A percentile compares a stretch with the other conserved stretches of the same genome.
Conservation (phyloP, 129 eudicot genomes). For the Calendula officinalis region DNA sequence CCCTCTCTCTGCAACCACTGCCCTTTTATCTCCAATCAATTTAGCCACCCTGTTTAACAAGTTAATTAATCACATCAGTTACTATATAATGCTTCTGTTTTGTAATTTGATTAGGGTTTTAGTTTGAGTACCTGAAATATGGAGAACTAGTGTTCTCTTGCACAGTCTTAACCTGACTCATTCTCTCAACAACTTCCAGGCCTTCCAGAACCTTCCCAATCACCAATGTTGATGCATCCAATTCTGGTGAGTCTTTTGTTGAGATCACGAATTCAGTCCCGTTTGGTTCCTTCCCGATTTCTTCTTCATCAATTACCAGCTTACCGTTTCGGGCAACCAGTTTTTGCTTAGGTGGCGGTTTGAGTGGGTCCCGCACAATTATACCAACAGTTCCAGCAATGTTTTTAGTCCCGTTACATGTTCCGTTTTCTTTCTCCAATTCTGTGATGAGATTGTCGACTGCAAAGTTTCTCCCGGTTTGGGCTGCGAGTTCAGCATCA, state of each 20-base stretch:
- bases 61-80: slow-evolving; percentile 1
- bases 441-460: slow-evolving; percentile 53
- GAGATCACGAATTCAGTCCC: slow-evolving; percentile 87
- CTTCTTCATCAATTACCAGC: slow-evolving; percentile 81
- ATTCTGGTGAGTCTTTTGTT: slow-evolving; percentile 68
- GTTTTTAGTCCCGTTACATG: slow-evolving; percentile 58
- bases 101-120: not conserved
- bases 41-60: slow-evolving; percentile 78
- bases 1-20: slow-evolving; percentile 94
- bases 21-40: slow-evolving; percentile 92
- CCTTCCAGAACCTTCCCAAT: slow-evolving; percentile 84
- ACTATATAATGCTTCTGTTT: not conserved
- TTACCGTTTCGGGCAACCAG: slow-evolving; percentile 85
- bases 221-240: slow-evolving; percentile 74
- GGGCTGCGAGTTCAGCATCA: slow-evolving; percentile 77
- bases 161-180: slow-evolving; percentile 77
- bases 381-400: slow-evolving; percentile 68
- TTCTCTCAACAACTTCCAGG: slow-evolving; percentile 74
- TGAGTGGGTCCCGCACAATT: slow-evolving; percentile 76
- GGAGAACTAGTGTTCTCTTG: slow-evolving; percentile 91
- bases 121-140: slow-evolving; percentile 76
- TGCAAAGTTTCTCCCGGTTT: slow-evolving; percentile 56
- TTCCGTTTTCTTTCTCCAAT: slow-evolving; percentile 49
- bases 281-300: slow-evolving; percentile 73
- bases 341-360: slow-evolving; percentile 87